A percentile compares a stretch with the other conserved stretches of the same genome.
Conservation (phyloP, 805 yeast species). For the Wickerhamomyces sydowiorum region DNA sequence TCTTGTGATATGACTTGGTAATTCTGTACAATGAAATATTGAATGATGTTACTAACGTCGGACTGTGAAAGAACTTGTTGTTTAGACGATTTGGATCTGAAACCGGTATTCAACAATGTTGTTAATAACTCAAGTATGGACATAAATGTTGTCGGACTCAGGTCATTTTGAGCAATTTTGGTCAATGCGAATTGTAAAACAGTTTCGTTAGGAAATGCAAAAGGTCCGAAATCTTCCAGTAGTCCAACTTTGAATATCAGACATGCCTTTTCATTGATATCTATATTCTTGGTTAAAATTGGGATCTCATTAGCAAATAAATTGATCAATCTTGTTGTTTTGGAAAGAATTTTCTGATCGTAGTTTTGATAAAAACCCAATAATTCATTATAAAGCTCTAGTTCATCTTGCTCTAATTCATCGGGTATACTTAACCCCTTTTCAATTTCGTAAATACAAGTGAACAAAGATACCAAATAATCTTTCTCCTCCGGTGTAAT, state of each 20-base stretch:
- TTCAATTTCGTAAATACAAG: constrained; percentile 65
- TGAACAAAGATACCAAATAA: constrained; percentile 49
- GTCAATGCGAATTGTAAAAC: constrained; percentile 35
- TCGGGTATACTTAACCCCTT: constrained; percentile 60
- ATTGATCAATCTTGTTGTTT: constrained; percentile 33
- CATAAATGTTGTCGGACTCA: constrained; percentile 3
- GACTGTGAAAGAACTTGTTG: constrained; percentile 6
- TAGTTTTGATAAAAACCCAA: constrained; percentile 27
- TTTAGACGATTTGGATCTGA: constrained; percentile 1
- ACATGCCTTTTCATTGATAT: constrained; percentile 59
- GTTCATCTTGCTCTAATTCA: constrained; percentile 34
- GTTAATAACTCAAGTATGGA: constrained; percentile 14
- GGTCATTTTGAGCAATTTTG: constrained; percentile 20
- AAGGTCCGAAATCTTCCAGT: constrained; percentile 64
- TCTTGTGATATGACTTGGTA: constrained; percentile 35
- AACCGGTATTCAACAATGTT: constrained; percentile 14
- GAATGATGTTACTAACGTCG: constrained; percentile 12
- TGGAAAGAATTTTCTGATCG: constrained; percentile 47
- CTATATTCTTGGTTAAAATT: constrained; percentile 34
- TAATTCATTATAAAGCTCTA: constrained; percentile 13
- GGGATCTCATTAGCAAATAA: constrained; percentile 35
- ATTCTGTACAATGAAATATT: constrained; percentile 12
- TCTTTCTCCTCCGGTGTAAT: constrained; percentile 28
- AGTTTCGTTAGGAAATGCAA: constrained; percentile 34
- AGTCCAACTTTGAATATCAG: constrained; percentile 59